Evolutionary conservation across 805 yeast genomes (phyloP), one percentile per base, ranked within the genome.

Genomic region (Cyberlindnera maritima): DNA sequence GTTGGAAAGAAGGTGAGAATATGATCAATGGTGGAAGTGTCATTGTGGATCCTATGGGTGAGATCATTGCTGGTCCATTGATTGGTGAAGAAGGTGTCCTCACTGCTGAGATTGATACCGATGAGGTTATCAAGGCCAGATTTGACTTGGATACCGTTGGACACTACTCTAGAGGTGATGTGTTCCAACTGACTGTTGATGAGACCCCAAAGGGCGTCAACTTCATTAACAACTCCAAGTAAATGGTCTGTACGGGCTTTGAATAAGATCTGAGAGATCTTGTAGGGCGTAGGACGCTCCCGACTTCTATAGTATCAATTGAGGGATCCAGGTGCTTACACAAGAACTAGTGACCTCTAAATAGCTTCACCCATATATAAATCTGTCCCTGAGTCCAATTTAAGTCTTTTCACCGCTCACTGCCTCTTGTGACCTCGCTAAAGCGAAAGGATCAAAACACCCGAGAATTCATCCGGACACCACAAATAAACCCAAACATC

Each of bases 161-260:
- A 10, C 78, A 73, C 50, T 73, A 73, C 52, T 51, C 72, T 8
- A 66, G 74, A 57, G 68, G 68, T 17, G 78, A 73, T 46, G 68
- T 73, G 17, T 72, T 72, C 64, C 63, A 65, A 40, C 51, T 73
- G 39, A 65, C 64, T 2, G 76, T 72, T 12, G 66, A 72, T 47
- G 76, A 71, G 54, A 56, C 60, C 36, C 49, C 62, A 13, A 56
- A 57, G 31, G 59, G 47, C 15, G 56, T 57, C 15, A 39, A 46
- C 20, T 58, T 52, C 17, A 35, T 48, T 35, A 28, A 37, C 18
- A 36, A 31, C 38, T 20, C 41, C 18, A 36, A 37, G 19, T 43
- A 21, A 35, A 26, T 13, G 8, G 15, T 17, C 8, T 32, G 31
- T 28, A 28, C 11, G 11, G 9, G 9, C 25, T 21, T 6, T 21